Conservation (phyloP, 495 filamentous ascomycete genomes). For the Xylaria venustula region DNA sequence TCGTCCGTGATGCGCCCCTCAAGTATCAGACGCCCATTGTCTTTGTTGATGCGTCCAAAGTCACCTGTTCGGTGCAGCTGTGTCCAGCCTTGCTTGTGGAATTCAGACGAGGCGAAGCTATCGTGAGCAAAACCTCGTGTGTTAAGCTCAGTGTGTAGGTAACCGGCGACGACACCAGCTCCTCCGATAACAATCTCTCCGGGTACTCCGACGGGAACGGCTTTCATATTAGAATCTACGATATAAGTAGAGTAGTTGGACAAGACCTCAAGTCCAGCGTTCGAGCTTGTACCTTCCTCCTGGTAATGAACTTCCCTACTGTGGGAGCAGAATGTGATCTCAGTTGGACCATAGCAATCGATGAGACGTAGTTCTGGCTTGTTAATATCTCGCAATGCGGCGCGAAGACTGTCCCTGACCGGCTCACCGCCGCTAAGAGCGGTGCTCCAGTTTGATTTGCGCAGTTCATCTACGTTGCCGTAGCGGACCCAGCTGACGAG, state of each 20-base stretch:
- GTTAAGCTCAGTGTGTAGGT: conserved; percentile 17
- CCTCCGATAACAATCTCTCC: conserved; percentile 27
- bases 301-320: neutral
- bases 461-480: neutral
- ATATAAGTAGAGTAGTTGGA: conserved; percentile 36
- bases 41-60: conserved; percentile 20
- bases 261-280: neutral
- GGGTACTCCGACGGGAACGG: conserved; percentile 26
- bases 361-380: neutral
- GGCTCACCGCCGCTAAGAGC: conserved; percentile 3
- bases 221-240: conserved; percentile 33
- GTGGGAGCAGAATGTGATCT: neutral
- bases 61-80: conserved; percentile 39
- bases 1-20: conserved; percentile 35
- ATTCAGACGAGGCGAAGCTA: conserved; percentile 18
- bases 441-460: neutral
- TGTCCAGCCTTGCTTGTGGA: conserved; percentile 28
- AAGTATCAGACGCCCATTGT: conserved; percentile 34
- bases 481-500: conserved; percentile 6
- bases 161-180: conserved; percentile 18
- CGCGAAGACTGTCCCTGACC: neutral
- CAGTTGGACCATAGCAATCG: conserved; percentile 9
- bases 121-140: conserved; percentile 28
- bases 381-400: neutral
- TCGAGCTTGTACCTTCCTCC: neutral